Evolutionary conservation across 2,329 filamentous ascomycete species (phyloP).

Genomic region (Thielaviopsis cerberus): DNA sequence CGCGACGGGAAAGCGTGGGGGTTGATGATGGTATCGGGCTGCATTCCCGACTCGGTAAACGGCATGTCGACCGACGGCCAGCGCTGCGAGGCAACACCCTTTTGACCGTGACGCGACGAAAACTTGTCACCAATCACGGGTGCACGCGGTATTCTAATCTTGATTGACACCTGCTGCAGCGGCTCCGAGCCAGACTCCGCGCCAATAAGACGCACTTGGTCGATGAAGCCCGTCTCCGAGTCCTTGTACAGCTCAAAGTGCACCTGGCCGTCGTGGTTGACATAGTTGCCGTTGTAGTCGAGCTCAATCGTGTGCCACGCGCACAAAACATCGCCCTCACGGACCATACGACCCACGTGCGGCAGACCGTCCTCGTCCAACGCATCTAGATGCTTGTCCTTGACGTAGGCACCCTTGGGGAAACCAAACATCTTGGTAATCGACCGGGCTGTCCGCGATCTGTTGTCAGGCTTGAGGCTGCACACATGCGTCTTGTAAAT

Average conservation of each 20-base stretch:
- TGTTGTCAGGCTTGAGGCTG: slow-evolving; percentile 61
- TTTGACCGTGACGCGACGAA: slow-evolving; percentile 93
- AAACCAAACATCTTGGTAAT: slow-evolving; percentile 85
- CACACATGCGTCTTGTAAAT: slow-evolving; percentile 97
- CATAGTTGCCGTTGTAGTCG: slow-evolving; percentile 57
- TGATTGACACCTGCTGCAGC: no score
- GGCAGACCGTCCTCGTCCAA: slow-evolving; percentile 82
- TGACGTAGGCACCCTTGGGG: slow-evolving; percentile 56
- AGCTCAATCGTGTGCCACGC: slow-evolving; percentile 77
- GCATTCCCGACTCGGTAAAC: slow-evolving; percentile 88
- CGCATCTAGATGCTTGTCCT: slow-evolving; percentile 48
- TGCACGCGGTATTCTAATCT: no score
- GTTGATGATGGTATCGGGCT: slow-evolving; percentile 97
- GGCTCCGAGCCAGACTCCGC: slow-evolving; percentile 68
- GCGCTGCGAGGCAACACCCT: slow-evolving; percentile 93
- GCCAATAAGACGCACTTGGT: slow-evolving; percentile 82
- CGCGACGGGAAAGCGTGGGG: slow-evolving; percentile 97
- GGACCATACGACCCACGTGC: slow-evolving; percentile 56
- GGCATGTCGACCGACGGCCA: slow-evolving; percentile 92
- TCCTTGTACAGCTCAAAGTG: slow-evolving; percentile 93
- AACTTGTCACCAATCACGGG: slow-evolving; percentile 98
- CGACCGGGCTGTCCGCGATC: slow-evolving; percentile 46
- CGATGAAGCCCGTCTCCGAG: slow-evolving; percentile 67
- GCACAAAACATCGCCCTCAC: slow-evolving; percentile 67
- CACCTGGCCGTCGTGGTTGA: slow-evolving; percentile 72